phyloP scores from a whole-genome alignment of 345 rosid genomes.

The Eucalyptus tenuipes region DNA sequence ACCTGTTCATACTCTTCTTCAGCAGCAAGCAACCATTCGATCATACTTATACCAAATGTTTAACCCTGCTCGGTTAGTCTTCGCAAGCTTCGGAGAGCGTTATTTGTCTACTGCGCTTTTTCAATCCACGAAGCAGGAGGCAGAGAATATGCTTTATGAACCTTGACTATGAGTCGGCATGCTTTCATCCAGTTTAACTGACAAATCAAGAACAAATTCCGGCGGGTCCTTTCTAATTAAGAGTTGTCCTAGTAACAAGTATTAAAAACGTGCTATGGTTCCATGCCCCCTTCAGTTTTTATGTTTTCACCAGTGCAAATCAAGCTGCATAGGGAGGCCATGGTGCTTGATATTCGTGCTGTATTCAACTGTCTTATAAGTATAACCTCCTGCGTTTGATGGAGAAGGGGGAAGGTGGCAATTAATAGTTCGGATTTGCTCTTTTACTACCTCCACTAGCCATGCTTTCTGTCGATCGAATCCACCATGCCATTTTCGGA shows the following conservation, averaged over 20 bases:
- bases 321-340: neutral
- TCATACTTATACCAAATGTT: neutral
- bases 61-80: neutral
- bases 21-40: neutral
- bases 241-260: neutral
- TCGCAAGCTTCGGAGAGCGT: conserved; percentile 21
- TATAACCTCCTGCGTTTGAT: neutral
- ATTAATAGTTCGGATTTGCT: neutral
- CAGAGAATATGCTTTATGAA: conserved; percentile 8
- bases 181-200: neutral
- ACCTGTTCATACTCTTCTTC: neutral
- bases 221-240: neutral
- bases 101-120: conserved; percentile 16
- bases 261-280: neutral
- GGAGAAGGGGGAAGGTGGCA: neutral
- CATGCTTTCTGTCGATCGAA: neutral
- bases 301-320: neutral
- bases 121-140: conserved; percentile 14
- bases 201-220: neutral
- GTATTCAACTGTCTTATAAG: conserved; percentile 10
- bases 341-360: neutral
- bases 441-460: neutral
- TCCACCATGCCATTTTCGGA: neutral
- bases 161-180: neutral
- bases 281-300: accelerated